Evolutionary conservation across 176 grass and related monocot species (phyloP).

Genomic region (Poa annua): DNA sequence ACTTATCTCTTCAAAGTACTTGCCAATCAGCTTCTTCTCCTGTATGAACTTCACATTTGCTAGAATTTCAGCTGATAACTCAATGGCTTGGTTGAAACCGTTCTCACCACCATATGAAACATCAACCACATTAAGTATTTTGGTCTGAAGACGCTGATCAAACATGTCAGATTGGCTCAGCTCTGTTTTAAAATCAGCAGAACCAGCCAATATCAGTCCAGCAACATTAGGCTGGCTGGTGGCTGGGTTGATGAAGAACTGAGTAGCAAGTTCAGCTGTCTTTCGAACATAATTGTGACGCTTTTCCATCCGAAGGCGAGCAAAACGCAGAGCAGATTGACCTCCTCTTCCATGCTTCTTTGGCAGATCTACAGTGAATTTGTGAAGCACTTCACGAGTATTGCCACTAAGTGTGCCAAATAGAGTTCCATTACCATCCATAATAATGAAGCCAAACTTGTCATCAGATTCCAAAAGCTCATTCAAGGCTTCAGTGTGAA

Average conservation of each 20-base stretch:
- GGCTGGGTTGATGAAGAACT: conserved; percentile 75
- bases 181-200: conserved; percentile 82
- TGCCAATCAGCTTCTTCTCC: conserved; percentile 81
- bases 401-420: conserved; percentile 78
- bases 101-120: conserved; percentile 82
- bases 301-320: conserved; percentile 76
- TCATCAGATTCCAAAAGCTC: conserved; percentile 83
- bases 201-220: conserved; percentile 77
- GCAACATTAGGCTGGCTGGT: conserved; percentile 82
- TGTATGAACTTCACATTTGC: conserved; percentile 85
- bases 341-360: conserved; percentile 84
- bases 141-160: conserved; percentile 71
- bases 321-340: conserved; percentile 74
- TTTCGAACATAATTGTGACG: conserved; percentile 79
- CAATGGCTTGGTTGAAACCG: conserved; percentile 79
- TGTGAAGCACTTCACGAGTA: conserved; percentile 76
- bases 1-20: conserved; percentile 86
- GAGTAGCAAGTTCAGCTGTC: conserved; percentile 82
- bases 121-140: conserved; percentile 81
- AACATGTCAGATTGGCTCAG: conserved; percentile 86
- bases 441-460: conserved; percentile 81
- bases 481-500: conserved; percentile 77
- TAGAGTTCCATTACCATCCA: conserved; percentile 80
- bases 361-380: conserved; percentile 78
- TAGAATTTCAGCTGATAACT: conserved; percentile 73